Evolutionary conservation across 805 yeast species (phyloP).

Genomic region (Metschnikowia noctiluminum): DNA sequence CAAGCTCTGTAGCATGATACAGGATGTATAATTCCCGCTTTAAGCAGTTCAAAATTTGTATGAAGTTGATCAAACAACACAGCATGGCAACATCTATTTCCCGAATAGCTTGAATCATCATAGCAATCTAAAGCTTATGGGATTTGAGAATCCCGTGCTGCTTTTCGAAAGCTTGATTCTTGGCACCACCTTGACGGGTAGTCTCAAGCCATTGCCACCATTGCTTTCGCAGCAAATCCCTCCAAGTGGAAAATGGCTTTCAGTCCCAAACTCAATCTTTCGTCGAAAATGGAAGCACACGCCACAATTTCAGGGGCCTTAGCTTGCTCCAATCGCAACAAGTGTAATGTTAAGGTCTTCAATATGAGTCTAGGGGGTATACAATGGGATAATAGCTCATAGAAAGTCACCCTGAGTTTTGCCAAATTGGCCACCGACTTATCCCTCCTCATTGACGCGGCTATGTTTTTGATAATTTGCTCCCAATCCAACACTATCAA

Average conservation of each 20-base stretch:
- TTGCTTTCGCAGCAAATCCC: constrained; percentile 85
- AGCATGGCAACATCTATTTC: no score
- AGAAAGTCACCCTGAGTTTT: constrained; percentile 63
- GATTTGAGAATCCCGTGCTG: no score
- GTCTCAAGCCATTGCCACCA: constrained; percentile 47
- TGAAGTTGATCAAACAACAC: no score
- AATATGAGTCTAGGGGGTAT: constrained; percentile 84
- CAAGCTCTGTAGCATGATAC: no score
- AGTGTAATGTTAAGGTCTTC: constrained; percentile 50
- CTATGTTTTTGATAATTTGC: constrained; percentile 64
- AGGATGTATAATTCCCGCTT: no score
- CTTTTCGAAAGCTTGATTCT: no score
- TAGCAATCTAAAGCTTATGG: not conserved
- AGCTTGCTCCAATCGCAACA: constrained; percentile 31
- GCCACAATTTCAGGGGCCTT: constrained; percentile 49
- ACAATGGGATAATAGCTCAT: constrained; percentile 88
- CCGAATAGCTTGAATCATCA: no score
- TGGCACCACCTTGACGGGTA: no score
- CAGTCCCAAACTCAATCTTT: constrained; percentile 77
- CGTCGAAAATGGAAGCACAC: constrained; percentile 70
- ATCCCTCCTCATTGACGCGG: constrained; percentile 54
- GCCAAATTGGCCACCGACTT: constrained; percentile 61
- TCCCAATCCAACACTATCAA: constrained; percentile 83
- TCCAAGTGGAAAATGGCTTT: constrained; percentile 93
- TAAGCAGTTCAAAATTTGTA: no score